A percentile compares a stretch with the other conserved stretches of the same genome.
phyloP scores from a whole-genome alignment of 2,329 filamentous ascomycete species.

The Ceratocystis lukuohia region DNA sequence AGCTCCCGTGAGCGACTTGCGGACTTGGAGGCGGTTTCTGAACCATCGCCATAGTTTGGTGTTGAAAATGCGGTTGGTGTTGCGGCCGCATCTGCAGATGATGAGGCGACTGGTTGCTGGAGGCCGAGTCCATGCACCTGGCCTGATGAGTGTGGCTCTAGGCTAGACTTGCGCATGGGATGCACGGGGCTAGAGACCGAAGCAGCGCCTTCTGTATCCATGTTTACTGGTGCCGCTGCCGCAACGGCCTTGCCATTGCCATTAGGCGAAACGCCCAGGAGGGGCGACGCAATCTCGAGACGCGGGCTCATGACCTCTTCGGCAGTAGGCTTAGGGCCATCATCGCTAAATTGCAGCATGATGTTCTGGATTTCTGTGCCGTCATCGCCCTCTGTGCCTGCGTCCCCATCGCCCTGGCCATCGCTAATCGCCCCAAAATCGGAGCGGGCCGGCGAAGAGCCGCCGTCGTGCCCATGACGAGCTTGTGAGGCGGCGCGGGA shows the following conservation, averaged over 20 bases:
- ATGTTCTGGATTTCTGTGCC: constrained; percentile 88
- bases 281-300: constrained; percentile 67
- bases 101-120: not conserved
- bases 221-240: not conserved
- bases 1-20: constrained; percentile 20
- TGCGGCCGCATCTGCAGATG: constrained; percentile 28
- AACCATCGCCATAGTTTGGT: constrained; percentile 20
- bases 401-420: constrained; percentile 41
- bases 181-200: constrained; percentile 35
- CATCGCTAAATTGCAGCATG: constrained; percentile 87
- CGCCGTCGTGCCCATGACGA: constrained; percentile 25
- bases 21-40: constrained; percentile 27
- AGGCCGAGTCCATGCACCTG: constrained; percentile 34
- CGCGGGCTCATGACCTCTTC: constrained; percentile 89
- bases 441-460: constrained; percentile 39
- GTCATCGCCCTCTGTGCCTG: constrained; percentile 48
- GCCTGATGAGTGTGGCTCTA: constrained; percentile 53
- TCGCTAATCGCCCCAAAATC: constrained; percentile 34
- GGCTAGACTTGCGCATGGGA: constrained; percentile 72
- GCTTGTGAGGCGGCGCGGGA: constrained; percentile 47
- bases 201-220: not conserved
- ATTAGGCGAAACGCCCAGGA: constrained; percentile 42
- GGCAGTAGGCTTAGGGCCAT: constrained; percentile 53
- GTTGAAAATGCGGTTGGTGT: constrained; percentile 25
- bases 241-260: not conserved